Percentiles rank a stretch among this genome's conserved stretches.
These are phyloP conservation scores for Globisporangium perplexum DNA, from an alignment of 352 stramenopile species.

Conservation along the genomic window DNA sequence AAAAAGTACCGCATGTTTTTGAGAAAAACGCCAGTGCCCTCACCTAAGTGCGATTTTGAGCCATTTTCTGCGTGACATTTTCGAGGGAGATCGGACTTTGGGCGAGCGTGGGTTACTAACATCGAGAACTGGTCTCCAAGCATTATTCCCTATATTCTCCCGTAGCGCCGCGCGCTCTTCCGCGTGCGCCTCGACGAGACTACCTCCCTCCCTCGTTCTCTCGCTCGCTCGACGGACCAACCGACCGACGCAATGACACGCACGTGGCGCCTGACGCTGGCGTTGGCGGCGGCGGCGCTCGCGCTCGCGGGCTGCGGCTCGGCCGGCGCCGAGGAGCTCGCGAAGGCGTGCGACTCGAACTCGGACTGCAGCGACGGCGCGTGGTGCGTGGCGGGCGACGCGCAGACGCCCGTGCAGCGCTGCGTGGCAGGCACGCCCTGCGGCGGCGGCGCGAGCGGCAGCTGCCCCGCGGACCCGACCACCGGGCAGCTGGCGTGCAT, in stretches of 20 bases:
- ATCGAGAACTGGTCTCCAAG: no score
- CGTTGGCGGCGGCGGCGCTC: neutral
- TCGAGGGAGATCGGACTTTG: no score
- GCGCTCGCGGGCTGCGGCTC: neutral
- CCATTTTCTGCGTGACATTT: no score
- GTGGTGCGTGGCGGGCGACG: slow-evolving; percentile 73
- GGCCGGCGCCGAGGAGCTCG: slow-evolving; percentile 15
- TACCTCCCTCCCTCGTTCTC: no score
- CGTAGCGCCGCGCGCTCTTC: no score
- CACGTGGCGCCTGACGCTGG: neutral
- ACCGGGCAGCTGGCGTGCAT: slow-evolving; percentile 74
- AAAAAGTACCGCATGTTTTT: no score
- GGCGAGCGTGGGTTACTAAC: no score
- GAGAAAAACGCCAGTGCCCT: no score
- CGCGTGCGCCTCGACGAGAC: no score
- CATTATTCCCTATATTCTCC: no score
- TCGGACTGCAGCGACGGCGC: slow-evolving; percentile 54
- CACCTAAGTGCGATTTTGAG: no score
- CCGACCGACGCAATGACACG: neutral
- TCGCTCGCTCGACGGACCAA: no score
- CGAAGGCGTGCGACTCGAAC: slow-evolving; percentile 52
- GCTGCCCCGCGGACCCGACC: slow-evolving; percentile 47
- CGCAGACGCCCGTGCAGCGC: slow-evolving; percentile 44
- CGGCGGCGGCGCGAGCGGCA: slow-evolving; percentile 36
- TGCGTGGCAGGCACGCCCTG: slow-evolving; percentile 61